A percentile compares a stretch with the other conserved stretches of the same genome.
Evolutionary conservation across 345 rosid genomes (phyloP).

Genomic region (Hirschfeldia incana): DNA sequence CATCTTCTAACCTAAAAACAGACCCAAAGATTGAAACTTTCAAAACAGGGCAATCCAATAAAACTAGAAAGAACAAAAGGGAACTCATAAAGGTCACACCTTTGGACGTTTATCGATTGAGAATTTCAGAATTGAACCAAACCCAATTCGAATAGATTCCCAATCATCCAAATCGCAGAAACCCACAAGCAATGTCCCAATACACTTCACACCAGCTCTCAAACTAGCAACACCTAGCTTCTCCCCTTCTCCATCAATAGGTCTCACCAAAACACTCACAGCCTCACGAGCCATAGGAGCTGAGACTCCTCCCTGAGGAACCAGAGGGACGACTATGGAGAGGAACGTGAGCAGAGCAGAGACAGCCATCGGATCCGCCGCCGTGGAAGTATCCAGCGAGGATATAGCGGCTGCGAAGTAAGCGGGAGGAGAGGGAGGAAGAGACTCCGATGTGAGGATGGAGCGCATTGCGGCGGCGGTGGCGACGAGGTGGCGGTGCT

Average conservation of each 20-base stretch:
- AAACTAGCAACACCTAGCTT: conserved; percentile 60
- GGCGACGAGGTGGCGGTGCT: conserved; percentile 49
- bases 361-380: conserved; percentile 55
- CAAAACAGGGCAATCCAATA: conserved; percentile 11
- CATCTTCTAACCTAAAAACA: conserved; percentile 67
- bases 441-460: conserved; percentile 65
- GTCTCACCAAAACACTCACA: conserved; percentile 52
- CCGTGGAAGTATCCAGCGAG: conserved; percentile 36
- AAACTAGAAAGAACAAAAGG: not conserved
- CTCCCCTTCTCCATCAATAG: conserved; percentile 44
- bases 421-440: conserved; percentile 57
- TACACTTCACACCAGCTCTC: conserved; percentile 75
- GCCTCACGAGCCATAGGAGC: conserved; percentile 67
- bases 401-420: conserved; percentile 86
- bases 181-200: conserved; percentile 60
- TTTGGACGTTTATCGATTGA: conserved; percentile 83
- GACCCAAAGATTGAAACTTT: not conserved
- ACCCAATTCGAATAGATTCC: conserved; percentile 57
- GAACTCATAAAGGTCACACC: conserved; percentile 41
- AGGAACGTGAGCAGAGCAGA: conserved; percentile 71
- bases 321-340: conserved; percentile 56
- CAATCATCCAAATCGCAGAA: conserved; percentile 72
- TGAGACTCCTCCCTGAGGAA: conserved; percentile 51
- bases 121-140: conserved; percentile 61
- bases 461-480: conserved; percentile 67